Evolutionary conservation across 306 rosid genomes (phyloP), one percentile per base, ranked within the genome.

Genomic region (Cucumis melo): DNA sequence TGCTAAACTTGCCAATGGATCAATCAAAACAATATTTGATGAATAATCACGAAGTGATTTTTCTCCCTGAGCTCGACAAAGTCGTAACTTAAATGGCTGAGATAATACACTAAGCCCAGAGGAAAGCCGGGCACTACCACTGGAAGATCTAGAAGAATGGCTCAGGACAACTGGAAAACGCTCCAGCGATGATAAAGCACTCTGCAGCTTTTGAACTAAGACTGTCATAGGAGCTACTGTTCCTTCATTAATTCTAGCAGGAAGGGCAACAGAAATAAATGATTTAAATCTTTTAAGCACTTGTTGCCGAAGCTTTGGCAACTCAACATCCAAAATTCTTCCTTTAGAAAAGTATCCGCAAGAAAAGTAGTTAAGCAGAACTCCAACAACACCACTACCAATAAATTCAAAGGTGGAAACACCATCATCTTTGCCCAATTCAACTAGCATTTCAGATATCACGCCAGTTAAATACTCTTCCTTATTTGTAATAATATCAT

Each of bases 391-490:
- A 78, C 99, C 99, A 80, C 99, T 95, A 36, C 99, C 99, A 70
- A 92, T 89, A 78, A 95, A 95, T 85, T 95, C 99, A 88, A 95
- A 95, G 66, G 99, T 95, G 65, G 99, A 92, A 38, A 95, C 99
- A 78, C 99, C 99, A 21, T 92, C 97, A 84, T 97, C 98, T 84
- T 95, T 95, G 77, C 97, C 84, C 73, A 95, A 95, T 82, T 95
- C 99, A 77, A 80, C 80, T 61, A 95, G 92, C 93, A 95, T 88
- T 85, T 92, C 99, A 76, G 91, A 87, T 71, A 95, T 80, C 57
- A 92, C 83, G 44, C 88, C 93, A 81, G 83, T 86, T 83, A 92
- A 82, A 79, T 77, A 87, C 70, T 90, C 97, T 79, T 95, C 98
- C 63, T 74, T 87, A 76, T 74, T 83, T 41, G 78, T 65, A 68